These are phyloP conservation scores for Trichoderma lentiforme DNA, from an alignment of 2,329 filamentous ascomycete genomes.

Conservation along the genomic window DNA sequence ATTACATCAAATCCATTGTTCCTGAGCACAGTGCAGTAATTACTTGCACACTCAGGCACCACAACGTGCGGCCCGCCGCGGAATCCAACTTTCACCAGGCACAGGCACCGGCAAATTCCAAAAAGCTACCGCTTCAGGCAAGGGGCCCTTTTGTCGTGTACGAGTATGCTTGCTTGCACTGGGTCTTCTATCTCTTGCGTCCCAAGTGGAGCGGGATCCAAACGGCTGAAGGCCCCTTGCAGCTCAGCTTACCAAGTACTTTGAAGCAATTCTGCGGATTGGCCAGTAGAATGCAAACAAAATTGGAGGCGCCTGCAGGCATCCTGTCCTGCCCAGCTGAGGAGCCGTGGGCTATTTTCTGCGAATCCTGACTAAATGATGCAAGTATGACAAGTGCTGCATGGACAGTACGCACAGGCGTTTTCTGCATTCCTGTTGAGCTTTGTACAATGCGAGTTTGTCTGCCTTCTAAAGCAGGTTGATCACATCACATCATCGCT, in stretches of 20 bases:
- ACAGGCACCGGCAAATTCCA: background rate
- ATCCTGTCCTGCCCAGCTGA: background rate
- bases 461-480: background rate
- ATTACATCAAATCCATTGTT: background rate
- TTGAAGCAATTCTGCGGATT: background rate
- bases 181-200: slow-evolving; percentile 10
- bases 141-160: background rate
- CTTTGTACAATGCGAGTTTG: background rate
- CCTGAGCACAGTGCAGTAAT: background rate
- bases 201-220: slow-evolving; percentile 7
- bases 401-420: background rate
- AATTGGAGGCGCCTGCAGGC: background rate
- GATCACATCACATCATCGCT: background rate
- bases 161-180: background rate
- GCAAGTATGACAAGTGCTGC: background rate
- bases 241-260: slow-evolving; percentile 12
- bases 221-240: background rate
- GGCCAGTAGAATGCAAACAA: background rate
- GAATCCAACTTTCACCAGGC: background rate
- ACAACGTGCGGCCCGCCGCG: background rate
- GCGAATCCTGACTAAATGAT: background rate
- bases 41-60: background rate
- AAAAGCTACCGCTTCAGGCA: slow-evolving; percentile 1
- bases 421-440: background rate
- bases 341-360: background rate